Base-by-base conservation (phyloP, 1,284 basidiomycete genomes). In the Wolfiporia cocos region DNA sequence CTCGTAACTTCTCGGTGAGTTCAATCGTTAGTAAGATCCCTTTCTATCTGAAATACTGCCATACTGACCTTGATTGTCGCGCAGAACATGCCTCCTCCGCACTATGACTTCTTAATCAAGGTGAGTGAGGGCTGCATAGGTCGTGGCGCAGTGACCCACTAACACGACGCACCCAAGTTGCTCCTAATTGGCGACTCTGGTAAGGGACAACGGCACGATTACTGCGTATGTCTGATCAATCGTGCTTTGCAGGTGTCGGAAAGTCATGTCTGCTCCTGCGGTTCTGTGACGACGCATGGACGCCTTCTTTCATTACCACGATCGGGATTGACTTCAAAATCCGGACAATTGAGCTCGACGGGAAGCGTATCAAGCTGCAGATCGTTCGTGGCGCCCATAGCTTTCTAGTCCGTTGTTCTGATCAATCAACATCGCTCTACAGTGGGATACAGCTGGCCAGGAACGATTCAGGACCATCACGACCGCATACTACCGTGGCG, bases 281-380 rank as follows among this genome's bases (percentile, higher is more conserved):
- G 51, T 99, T 99, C 81, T 99, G 95, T 66, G 96, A 99, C 70
- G 96, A 99, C 67, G 92, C 95, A 51, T 99, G 95, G 95, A 99
- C 96, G 26, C 95, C 95, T 22, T 95, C 92, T 31, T 99, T 99
- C 74, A 99, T 99, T 69, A 99, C 95, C 38, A 99, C 95, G 39
- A 99, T 99, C 64, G 96, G 93, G 42, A 91, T 91, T 57, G 89
- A 91, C 76, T 92, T 92, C 74, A 92, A 93, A 79, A 97, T 97
- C 65, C 85, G 93, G 30, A 96, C 93, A 35, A 96, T 97, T 61
- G 93, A 96, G 63, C 76, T 97, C 39, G 93, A 96, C 54, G 93
- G 93, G 33, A 96, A 95, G 66, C 81, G 91, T 41, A 94, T 96
- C 66, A 97, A 96, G 69, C 77, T 97, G 10, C 93, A 97, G 65